Conservation (phyloP, 2,329 filamentous ascomycete species). For the Coniochaeta pulveracea region DNA sequence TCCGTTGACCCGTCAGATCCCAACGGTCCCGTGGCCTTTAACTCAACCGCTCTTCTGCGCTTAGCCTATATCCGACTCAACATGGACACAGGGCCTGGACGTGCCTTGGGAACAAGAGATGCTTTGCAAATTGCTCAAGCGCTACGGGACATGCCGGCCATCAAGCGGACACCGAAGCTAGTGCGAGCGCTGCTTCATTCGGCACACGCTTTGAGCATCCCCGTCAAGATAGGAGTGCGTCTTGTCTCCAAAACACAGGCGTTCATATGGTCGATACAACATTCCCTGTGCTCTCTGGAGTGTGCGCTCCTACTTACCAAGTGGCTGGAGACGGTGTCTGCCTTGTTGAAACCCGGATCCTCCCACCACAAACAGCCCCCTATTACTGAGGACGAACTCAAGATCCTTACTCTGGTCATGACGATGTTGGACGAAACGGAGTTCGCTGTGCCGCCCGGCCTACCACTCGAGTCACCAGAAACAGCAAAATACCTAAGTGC, state of each 20-base stretch:
- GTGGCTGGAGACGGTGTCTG: constrained; percentile 21
- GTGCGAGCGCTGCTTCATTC: constrained; percentile 39
- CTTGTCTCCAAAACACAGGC: constrained; percentile 40
- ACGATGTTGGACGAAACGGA: constrained; percentile 10
- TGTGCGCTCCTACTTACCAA: constrained; percentile 34
- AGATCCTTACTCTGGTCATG: constrained; percentile 7
- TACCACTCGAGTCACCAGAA: not conserved
- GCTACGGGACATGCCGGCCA: constrained; percentile 25
- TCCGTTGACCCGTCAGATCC: constrained; percentile 40
- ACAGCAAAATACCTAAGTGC: constrained; percentile 6
- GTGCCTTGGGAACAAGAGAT: constrained; percentile 33
- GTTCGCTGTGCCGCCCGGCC: constrained; percentile 5
- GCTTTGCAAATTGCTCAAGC: constrained; percentile 31
- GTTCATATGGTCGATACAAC: constrained; percentile 43
- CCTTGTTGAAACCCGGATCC: too few species aligned
- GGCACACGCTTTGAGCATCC: constrained; percentile 41
- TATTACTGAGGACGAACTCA: constrained; percentile 6
- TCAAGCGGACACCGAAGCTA: constrained; percentile 29
- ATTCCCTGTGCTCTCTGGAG: constrained; percentile 40
- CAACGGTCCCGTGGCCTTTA: constrained; percentile 40
- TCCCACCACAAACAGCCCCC: not conserved
- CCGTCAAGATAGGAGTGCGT: constrained; percentile 37
- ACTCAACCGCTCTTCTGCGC: constrained; percentile 21
- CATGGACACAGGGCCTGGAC: constrained; percentile 31
- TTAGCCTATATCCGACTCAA: constrained; percentile 18